Evolutionary conservation across 345 rosid genomes (phyloP).

Genomic region (Lenwebbia sp.): DNA sequence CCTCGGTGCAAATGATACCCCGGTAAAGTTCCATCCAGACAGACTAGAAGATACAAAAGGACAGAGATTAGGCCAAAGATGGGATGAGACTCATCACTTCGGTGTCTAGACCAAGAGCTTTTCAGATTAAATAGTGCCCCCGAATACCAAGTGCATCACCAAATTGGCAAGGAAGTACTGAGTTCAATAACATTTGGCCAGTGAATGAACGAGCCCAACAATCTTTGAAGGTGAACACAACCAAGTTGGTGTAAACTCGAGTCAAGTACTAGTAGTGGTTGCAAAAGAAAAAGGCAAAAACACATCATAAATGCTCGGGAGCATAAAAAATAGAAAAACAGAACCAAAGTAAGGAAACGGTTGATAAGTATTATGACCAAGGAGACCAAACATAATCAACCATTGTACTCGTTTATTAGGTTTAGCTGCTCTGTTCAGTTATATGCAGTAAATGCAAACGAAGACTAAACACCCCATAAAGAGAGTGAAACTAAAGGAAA

Average conservation of each 20-base stretch:
- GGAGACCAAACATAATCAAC: not conserved
- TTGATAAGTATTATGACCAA: not conserved
- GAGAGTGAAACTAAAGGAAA: not conserved
- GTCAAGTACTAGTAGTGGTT: not conserved
- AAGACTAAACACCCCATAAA: not conserved
- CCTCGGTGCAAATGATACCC: slow-evolving; percentile 40
- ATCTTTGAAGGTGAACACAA: not conserved
- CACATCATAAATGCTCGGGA: not conserved
- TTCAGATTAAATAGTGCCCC: not conserved
- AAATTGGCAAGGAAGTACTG: not conserved
- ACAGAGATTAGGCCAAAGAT: not conserved
- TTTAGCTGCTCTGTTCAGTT: not conserved
- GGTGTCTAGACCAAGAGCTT: not conserved
- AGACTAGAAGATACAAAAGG: slow-evolving; percentile 16
- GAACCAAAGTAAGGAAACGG: not conserved
- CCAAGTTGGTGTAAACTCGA: not conserved
- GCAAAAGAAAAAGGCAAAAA: not conserved
- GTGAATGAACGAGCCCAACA: not conserved
- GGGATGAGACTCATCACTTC: not conserved
- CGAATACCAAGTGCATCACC: not conserved
- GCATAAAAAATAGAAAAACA: not conserved
- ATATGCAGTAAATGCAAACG: not conserved
- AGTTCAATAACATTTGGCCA: not conserved
- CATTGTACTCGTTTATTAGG: not conserved
- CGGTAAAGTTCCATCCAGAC: slow-evolving; percentile 38